Conservation (phyloP, 768 basidiomycete species). For the Piloderma croceum region DNA sequence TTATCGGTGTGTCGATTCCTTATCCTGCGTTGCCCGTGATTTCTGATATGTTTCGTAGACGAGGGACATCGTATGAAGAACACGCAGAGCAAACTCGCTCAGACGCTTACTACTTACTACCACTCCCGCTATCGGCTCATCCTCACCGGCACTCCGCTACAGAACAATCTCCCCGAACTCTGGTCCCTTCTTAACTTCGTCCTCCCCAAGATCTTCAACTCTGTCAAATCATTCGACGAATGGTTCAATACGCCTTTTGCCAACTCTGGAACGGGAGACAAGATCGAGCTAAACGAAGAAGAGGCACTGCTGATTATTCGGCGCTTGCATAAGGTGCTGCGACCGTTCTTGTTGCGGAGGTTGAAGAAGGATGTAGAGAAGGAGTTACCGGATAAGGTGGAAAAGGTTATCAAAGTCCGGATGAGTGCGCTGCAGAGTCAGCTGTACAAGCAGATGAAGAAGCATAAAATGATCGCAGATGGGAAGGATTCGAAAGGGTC, state of each 20-base stretch:
- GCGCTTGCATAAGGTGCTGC: slow-evolving; percentile 90
- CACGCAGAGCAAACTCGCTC: slow-evolving; percentile 79
- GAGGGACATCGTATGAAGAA: slow-evolving; percentile 99
- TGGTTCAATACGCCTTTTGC: slow-evolving; percentile 99
- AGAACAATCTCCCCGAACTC: slow-evolving; percentile 94
- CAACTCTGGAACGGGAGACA: slow-evolving; percentile 95
- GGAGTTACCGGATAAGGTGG: slow-evolving; percentile 94
- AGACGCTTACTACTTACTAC: slow-evolving; percentile 87
- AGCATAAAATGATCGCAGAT: slow-evolving; percentile 94
- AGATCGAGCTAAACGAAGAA: slow-evolving; percentile 99
- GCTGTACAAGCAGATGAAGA: slow-evolving; percentile 96
- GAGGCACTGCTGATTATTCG: slow-evolving; percentile 96
- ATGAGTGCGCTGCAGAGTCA: slow-evolving; percentile 91
- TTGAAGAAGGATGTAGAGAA: slow-evolving; percentile 96
- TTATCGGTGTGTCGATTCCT: slow-evolving; percentile 59
- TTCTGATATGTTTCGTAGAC: slow-evolving; percentile 38
- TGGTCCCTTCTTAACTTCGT: slow-evolving; percentile 96
- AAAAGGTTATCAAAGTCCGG: slow-evolving; percentile 94
- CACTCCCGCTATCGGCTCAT: slow-evolving; percentile 91
- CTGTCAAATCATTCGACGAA: slow-evolving; percentile 97
- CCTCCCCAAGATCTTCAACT: slow-evolving; percentile 94
- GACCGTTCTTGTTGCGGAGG: slow-evolving; percentile 87
- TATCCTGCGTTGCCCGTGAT: not conserved
- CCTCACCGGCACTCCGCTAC: slow-evolving; percentile 91
- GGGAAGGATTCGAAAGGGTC: slow-evolving; percentile 74